Evolutionary conservation across 2,329 filamentous ascomycete species (phyloP), one percentile per base, ranked within the genome.

Genomic region (Sphaerostilbella broomeana): DNA sequence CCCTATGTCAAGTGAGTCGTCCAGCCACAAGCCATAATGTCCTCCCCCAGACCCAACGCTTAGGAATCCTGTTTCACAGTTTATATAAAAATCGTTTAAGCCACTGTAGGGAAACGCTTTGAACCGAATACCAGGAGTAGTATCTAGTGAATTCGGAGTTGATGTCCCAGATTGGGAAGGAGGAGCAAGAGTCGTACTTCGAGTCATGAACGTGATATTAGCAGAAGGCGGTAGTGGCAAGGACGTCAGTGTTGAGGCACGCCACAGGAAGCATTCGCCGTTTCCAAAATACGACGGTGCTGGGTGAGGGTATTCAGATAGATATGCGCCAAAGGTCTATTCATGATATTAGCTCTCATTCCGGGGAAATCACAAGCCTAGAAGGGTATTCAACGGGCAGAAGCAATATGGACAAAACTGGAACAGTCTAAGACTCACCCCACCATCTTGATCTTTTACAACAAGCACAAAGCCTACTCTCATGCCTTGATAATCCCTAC

Each of bases 91-190:
- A 61, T 97, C 92, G 60, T 98, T 97, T 27, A 94, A 77, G 5
- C 92, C 92, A 41, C 85, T 94, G 57, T 95, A 97, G 0, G 90
- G 89, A 54, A 97, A 98, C 0, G 90, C 90, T 64, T 95, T 95
- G 73, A 98, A 98, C 15, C 92, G 80, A 50, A 97, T 86, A 15
- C 42, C 42, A 8, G 38, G 32, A 15, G 35, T 38, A 21, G 41
- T 42, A 18, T 42, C 40, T 18, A 79, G 74, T 46, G 90, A 85
- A 4, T 79, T 76, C 9, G 55, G 51, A 15, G 57, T 52, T 30
- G 52, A 50, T 5, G 52, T 47, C 8, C 50, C 45, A 31, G 52
- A 45, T n/a, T 29, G 28, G 1, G 48, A 48, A 47, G 46, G 55
- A 21, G 51, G 62, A 40, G 51, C 59, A 29, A 55, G 58, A 38